Base-by-base conservation (phyloP, 768 basidiomycete species). In the Boletus coccyginus region DNA sequence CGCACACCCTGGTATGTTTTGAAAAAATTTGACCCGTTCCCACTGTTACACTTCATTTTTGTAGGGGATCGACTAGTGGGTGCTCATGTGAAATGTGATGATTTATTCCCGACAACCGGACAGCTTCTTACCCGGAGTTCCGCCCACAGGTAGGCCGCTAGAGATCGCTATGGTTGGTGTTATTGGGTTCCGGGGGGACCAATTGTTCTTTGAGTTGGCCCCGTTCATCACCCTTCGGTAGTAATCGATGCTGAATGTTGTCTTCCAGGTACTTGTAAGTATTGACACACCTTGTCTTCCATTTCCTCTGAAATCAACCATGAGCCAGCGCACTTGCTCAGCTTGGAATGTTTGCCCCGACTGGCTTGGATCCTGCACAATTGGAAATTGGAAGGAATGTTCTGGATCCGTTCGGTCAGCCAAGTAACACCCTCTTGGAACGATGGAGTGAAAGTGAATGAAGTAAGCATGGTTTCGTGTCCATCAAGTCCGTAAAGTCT, bases 141-240 rank as follows among this genome's bases (percentile, higher is more conserved):
- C 67, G 2, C 72, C 75, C 7, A 73, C 73, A 7, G 75, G 74
- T 27, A 78, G 73, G 52, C 66, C 64, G 1, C 57, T 81, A 14
- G 68, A 75, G 35, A 69, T 80, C 5, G 75, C 78, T 0, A 62
- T 80, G 48, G 77, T 78, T 13, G 77, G 76, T 19, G 66, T 81
- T 19, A 70, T 79, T 27, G 77, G 76, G 12, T 75, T 81, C 46
- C 68, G 78, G 45, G 79, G 80, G n/a, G 78, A 81, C 59, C 78
- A 78, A 52, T 61, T 81, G 35, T 76, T 75, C 41, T 78, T 79
- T 60, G 80, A 81, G 74, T 78, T 64, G 21, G 48, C 14, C 13
- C 43, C 14, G 13, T 46, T 47, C 11, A n/a, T 51, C 31, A 38
- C 40, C 8, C n/a, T 33, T 33, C 33, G 29, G 31, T 50, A 9